Conservation (phyloP, 129 eudicot genomes). For the Flaveria brownii region DNA sequence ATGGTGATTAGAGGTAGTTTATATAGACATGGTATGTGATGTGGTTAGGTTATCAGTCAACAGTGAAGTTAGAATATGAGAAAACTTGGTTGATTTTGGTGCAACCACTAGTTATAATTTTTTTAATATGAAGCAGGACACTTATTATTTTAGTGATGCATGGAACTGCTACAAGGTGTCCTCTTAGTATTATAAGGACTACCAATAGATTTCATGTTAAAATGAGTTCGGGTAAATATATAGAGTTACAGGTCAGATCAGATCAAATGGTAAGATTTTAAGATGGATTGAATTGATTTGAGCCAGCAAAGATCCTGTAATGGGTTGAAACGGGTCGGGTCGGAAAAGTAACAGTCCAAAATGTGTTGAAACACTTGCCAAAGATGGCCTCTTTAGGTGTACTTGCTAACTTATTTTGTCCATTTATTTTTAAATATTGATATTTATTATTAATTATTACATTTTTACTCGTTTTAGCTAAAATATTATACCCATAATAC, state of each 20-base stretch:
- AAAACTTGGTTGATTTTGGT: slow-evolving; percentile 40
- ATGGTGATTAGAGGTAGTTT: slow-evolving; percentile 25
- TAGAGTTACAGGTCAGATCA: background rate
- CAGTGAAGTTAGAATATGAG: slow-evolving; percentile 35
- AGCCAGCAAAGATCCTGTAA: background rate
- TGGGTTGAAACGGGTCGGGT: background rate
- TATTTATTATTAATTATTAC: too few relatives aligned
- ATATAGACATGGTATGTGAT: slow-evolving; percentile 27
- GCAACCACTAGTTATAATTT: slow-evolving; percentile 35
- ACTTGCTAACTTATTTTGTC: too few relatives aligned
- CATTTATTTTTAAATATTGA: too few relatives aligned
- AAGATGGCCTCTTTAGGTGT: too few relatives aligned
- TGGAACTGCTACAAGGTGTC: slow-evolving; percentile 16
- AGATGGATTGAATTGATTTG: background rate
- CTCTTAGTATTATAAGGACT: background rate
- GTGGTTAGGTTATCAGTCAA: slow-evolving; percentile 46
- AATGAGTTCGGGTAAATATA: background rate
- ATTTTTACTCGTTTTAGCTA: background rate
- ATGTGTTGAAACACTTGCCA: too few relatives aligned
- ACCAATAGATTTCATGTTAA: background rate
- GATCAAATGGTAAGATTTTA: background rate
- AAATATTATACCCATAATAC: too few relatives aligned
- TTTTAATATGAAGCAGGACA: slow-evolving; percentile 24
- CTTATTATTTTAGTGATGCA: slow-evolving; percentile 24
- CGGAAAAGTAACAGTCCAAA: too few relatives aligned